These are phyloP conservation scores for Haplographium delicatum DNA, from an alignment of 495 filamentous ascomycete species.

Conservation along the genomic window DNA sequence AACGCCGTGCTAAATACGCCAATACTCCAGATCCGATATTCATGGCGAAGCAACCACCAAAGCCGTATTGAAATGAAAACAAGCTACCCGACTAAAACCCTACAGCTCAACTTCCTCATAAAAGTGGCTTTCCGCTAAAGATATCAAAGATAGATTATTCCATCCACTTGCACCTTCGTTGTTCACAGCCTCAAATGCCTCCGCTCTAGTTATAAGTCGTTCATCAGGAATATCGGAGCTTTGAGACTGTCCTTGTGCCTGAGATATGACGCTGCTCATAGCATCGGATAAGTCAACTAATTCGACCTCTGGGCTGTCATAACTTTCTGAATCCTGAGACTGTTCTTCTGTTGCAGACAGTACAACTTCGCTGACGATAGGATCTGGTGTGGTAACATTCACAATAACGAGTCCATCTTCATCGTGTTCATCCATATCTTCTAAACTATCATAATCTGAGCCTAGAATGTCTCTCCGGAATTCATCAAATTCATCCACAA, in stretches of 20 bases:
- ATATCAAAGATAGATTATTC: slow-evolving; percentile 40
- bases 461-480: slow-evolving; percentile 4
- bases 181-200: slow-evolving; percentile 12
- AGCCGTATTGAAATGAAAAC: too few relatives aligned
- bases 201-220: background rate
- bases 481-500: slow-evolving; percentile 2
- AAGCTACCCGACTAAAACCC: too few relatives aligned
- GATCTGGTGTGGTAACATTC: slow-evolving; percentile 8
- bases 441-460: slow-evolving; percentile 1
- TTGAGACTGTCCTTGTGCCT: slow-evolving; percentile 3
- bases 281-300: background rate
- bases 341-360: slow-evolving; percentile 10
- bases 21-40: background rate
- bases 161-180: slow-evolving; percentile 28
- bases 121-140: slow-evolving; percentile 41
- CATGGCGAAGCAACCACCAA: background rate
- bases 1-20: background rate
- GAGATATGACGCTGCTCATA: slow-evolving; percentile 7
- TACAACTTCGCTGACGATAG: slow-evolving; percentile 11
- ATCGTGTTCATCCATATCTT: slow-evolving; percentile 4
- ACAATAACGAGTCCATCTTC: slow-evolving; percentile 12
- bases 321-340: slow-evolving; percentile 1
- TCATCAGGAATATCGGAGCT: slow-evolving; percentile 3
- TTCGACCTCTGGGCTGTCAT: background rate
- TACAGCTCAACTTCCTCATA: slow-evolving; percentile 47